A percentile compares a stretch with the other conserved stretches of the same genome.
phyloP scores from a whole-genome alignment of 805 yeast genomes.

The Yarrowia divulgata region DNA sequence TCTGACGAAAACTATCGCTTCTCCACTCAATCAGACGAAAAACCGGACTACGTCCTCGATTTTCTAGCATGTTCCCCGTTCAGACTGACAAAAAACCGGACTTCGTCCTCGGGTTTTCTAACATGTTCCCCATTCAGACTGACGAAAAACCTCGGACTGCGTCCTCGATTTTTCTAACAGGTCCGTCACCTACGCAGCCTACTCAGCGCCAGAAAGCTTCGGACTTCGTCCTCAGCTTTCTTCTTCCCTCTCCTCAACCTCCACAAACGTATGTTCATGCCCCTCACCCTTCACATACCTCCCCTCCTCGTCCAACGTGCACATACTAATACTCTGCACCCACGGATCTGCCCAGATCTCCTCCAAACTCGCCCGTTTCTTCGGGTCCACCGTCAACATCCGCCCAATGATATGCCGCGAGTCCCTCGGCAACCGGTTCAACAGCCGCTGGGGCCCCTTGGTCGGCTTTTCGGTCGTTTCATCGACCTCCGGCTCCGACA shows the following conservation, averaged over 20 bases:
- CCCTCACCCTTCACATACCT: constrained; percentile 43
- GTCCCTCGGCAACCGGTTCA: constrained; percentile 72
- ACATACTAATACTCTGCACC: constrained; percentile 62
- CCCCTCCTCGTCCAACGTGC: constrained; percentile 51
- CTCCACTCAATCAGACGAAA: no score
- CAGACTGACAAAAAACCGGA: no score
- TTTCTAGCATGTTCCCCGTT: no score
- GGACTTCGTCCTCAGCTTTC: no score
- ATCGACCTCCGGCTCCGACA: constrained; percentile 41
- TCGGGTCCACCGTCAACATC: constrained; percentile 71
- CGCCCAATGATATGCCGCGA: constrained; percentile 65
- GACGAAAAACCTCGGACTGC: no score
- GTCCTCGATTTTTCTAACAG: no score
- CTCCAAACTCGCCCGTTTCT: constrained; percentile 63
- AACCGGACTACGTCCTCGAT: no score
- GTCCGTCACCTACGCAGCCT: no score
- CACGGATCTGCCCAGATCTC: constrained; percentile 66
- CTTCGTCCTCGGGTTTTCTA: no score
- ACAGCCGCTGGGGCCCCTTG: constrained; percentile 74
- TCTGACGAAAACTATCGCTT: no score
- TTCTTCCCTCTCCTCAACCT: constrained; percentile 42
- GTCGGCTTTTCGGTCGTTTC: constrained; percentile 46
- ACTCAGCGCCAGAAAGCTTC: no score
- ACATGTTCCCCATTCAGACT: no score
- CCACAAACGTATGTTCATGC: constrained; percentile 51